Evolutionary conservation across 257 asterid species (phyloP).

Genomic region (Gynochthodes officinalis): DNA sequence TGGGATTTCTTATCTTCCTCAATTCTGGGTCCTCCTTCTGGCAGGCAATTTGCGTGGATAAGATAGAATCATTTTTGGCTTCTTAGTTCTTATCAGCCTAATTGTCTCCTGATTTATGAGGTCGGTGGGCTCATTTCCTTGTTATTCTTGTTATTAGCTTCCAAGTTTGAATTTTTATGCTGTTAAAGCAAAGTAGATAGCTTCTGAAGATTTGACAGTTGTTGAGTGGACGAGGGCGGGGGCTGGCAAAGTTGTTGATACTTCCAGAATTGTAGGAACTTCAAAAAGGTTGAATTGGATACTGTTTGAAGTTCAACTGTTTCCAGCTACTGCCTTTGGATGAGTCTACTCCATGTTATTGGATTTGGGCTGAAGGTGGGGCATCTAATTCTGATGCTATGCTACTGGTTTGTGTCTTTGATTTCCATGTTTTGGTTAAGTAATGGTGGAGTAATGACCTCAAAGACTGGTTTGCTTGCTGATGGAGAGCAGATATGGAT

Average conservation of each 20-base stretch:
- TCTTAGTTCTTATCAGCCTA: conserved; percentile 9
- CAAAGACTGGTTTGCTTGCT: conserved; percentile 48
- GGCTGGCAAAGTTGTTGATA: conserved; percentile 5
- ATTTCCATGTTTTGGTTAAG: conserved; percentile 68
- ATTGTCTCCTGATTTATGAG: conserved; percentile 18
- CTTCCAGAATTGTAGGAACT: conserved; percentile 12
- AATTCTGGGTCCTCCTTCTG: conserved; percentile 37
- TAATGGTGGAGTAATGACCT: conserved; percentile 65
- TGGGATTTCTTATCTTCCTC: conserved; percentile 27
- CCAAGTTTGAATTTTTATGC: conserved; percentile 24
- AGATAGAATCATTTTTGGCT: conserved; percentile 35
- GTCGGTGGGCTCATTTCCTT: conserved; percentile 18
- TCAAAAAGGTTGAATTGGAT: conserved; percentile 15
- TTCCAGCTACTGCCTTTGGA: conserved; percentile 32
- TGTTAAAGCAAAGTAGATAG: conserved; percentile 17
- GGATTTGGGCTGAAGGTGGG: conserved; percentile 87
- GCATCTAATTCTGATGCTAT: conserved; percentile 60
- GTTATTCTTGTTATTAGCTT: conserved; percentile 13
- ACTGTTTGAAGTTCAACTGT: conserved; percentile 20
- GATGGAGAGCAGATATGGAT: conserved; percentile 61
- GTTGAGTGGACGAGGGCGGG: conserved; percentile 5
- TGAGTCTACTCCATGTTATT: conserved; percentile 75
- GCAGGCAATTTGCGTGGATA: conserved; percentile 46
- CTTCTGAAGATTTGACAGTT: conserved; percentile 25
- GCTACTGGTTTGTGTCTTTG: conserved; percentile 66